Conservation (phyloP, 768 basidiomycete genomes). For the Hemileccinum rubropunctum region DNA sequence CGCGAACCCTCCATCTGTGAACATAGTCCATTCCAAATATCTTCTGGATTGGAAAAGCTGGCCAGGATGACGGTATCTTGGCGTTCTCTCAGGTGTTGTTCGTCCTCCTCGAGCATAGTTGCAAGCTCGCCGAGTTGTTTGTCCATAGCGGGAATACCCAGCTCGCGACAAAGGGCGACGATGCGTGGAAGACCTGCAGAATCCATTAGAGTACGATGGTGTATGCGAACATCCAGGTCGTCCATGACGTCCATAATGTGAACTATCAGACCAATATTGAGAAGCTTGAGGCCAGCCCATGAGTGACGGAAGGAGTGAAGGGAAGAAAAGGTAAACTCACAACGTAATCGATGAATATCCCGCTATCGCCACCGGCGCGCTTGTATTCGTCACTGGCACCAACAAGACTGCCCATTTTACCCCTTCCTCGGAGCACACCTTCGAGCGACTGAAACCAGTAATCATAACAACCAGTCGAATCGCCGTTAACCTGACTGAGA, state of each 20-base stretch:
- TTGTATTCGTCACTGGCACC: conserved; percentile 91
- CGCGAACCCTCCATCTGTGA: conserved; percentile 74
- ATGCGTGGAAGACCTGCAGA: conserved; percentile 77
- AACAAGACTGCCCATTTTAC: conserved; percentile 93
- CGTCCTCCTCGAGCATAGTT: conserved; percentile 67
- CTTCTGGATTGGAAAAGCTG: conserved; percentile 76
- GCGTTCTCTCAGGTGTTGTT: conserved; percentile 65
- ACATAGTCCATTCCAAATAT: conserved; percentile 82
- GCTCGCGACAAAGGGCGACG: conserved; percentile 62
- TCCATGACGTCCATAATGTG: conserved; percentile 62
- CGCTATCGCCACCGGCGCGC: conserved; percentile 61
- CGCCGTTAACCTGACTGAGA: conserved; percentile 62
- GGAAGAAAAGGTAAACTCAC: conserved; percentile 43
- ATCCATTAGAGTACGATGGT: conserved; percentile 89
- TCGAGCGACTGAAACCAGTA: conserved; percentile 91
- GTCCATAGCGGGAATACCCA: conserved; percentile 63
- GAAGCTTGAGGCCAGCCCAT: conserved; percentile 16
- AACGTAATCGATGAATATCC: conserved; percentile 79
- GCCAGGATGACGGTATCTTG: conserved; percentile 74
- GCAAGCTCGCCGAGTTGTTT: conserved; percentile 63
- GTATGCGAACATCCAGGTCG: conserved; percentile 81
- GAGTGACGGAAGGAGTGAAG: conserved; percentile 6
- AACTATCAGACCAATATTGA: conserved; percentile 73
- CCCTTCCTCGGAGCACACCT: conserved; percentile 71
- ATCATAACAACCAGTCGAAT: conserved; percentile 63